phyloP scores from a whole-genome alignment of 1,139 yeast genomes.

The Kodamaea fungicola region DNA sequence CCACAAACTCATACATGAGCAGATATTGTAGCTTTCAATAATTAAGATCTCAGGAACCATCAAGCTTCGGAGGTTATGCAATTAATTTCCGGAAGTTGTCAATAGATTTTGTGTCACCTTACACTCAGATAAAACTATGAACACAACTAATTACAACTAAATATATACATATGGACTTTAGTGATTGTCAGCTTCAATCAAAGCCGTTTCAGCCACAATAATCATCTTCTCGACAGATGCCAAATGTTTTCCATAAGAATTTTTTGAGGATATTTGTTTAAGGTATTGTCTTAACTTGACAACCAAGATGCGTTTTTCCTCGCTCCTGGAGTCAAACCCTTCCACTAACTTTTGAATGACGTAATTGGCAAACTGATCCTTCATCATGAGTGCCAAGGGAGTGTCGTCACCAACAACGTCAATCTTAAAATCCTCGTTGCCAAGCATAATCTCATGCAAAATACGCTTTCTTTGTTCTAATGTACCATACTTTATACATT shows the following conservation, averaged over 20 bases:
- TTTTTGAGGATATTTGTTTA: conserved; percentile 53
- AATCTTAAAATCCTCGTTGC: conserved; percentile 39
- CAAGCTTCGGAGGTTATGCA: background rate
- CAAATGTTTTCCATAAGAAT: conserved; percentile 74
- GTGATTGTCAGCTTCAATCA: conserved; percentile 34
- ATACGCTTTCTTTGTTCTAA: conserved; percentile 59
- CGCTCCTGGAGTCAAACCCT: conserved; percentile 61
- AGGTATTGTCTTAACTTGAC: conserved; percentile 60
- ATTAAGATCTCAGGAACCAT: too few species aligned
- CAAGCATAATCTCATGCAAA: conserved; percentile 58
- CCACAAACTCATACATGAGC: too few species aligned
- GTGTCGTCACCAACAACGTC: conserved; percentile 50
- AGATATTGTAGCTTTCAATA: too few species aligned
- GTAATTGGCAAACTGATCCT: conserved; percentile 95
- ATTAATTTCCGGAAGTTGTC: too few species aligned
- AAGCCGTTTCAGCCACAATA: conserved; percentile 50
- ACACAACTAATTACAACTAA: conserved; percentile 4
- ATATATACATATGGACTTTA: conserved; percentile 1
- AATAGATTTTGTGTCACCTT: too few species aligned
- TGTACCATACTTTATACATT: conserved; percentile 76
- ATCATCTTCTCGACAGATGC: conserved; percentile 84
- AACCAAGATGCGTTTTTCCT: conserved; percentile 60
- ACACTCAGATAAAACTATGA: conserved; percentile 3
- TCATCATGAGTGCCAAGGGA: conserved; percentile 83
- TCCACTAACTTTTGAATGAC: conserved; percentile 94